Conservation (phyloP, 495 filamentous ascomycete species). For the Penicillium riverlandense region DNA sequence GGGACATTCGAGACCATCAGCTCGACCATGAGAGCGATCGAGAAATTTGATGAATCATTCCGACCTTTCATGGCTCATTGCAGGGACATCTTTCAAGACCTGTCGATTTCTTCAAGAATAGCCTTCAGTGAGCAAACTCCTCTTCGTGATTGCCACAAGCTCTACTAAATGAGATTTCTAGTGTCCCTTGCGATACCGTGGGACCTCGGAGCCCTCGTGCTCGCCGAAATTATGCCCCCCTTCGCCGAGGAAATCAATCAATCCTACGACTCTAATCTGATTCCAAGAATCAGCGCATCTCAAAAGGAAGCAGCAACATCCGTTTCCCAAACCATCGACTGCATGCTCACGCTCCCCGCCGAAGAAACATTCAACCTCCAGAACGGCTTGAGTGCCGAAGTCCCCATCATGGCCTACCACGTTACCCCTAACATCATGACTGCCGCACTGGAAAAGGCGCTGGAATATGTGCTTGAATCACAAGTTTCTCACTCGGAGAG, state of each 20-base stretch:
- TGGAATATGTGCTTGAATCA: constrained; percentile 6
- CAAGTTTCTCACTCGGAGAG: not conserved
- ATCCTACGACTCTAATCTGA: too few species aligned
- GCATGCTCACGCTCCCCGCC: constrained; percentile 3
- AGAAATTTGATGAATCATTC: constrained; percentile 2
- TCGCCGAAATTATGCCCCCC: constrained; percentile 7
- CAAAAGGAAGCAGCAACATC: constrained; percentile 1
- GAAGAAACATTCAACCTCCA: constrained; percentile 16
- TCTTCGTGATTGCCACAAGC: too few species aligned
- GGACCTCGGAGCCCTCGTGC: constrained; percentile 11
- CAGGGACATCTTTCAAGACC: not conserved
- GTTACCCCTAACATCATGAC: constrained; percentile 15
- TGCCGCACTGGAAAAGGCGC: constrained; percentile 11
- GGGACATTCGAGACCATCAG: not conserved
- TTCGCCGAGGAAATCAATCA: not conserved
- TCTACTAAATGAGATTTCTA: not conserved
- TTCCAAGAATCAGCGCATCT: not conserved
- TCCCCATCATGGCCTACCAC: constrained; percentile 15
- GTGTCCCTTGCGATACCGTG: constrained; percentile 13
- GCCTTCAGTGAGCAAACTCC: constrained; percentile 8
- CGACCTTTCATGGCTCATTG: constrained; percentile 12
- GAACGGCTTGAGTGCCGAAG: constrained; percentile 10
- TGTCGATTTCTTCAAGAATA: constrained; percentile 12
- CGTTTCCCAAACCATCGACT: constrained; percentile 3
- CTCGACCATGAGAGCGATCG: not conserved